phyloP scores from a whole-genome alignment of 768 basidiomycete genomes.

The Trametopsis cervina region DNA sequence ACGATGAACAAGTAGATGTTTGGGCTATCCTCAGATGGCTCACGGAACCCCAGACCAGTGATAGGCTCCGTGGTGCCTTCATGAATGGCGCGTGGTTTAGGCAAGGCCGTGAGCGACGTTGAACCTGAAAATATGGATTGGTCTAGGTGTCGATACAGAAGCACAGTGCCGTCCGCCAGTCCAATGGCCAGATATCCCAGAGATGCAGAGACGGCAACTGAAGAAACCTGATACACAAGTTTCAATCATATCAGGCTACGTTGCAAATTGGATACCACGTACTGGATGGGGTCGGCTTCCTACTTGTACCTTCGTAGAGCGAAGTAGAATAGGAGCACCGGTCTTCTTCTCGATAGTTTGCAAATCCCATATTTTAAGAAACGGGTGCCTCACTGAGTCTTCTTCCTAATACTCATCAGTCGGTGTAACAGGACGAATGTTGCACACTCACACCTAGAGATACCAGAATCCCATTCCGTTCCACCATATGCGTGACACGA shows the following conservation, averaged over 20 bases:
- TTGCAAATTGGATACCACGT: constrained; percentile 12
- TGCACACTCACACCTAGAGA: constrained; percentile 71
- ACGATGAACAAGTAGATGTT: constrained; percentile 70
- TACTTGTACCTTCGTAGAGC: constrained; percentile 71
- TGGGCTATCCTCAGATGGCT: constrained; percentile 35
- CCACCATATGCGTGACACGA: constrained; percentile 81
- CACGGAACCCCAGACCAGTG: constrained; percentile 85
- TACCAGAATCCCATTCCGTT: constrained; percentile 74
- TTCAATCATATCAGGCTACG: constrained; percentile 3
- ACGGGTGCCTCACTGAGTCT: constrained; percentile 51
- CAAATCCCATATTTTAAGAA: constrained; percentile 89
- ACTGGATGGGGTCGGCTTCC: constrained; percentile 78
- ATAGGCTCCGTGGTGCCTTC: constrained; percentile 85
- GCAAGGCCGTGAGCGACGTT: constrained; percentile 63
- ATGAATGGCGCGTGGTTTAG: constrained; percentile 79
- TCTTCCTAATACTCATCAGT: constrained; percentile 55
- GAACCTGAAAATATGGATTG: constrained; percentile 74
- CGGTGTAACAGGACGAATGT: background rate
- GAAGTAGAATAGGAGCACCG: constrained; percentile 53
- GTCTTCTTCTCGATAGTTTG: constrained; percentile 61
- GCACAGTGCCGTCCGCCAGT: constrained; percentile 89
- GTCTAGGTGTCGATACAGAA: constrained; percentile 86
- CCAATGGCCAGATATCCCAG: constrained; percentile 87
- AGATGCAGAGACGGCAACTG: constrained; percentile 69
- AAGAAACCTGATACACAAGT: constrained; percentile 47